Conservation (phyloP, 2,329 filamentous ascomycete genomes). For the Botrytis paeoniae region DNA sequence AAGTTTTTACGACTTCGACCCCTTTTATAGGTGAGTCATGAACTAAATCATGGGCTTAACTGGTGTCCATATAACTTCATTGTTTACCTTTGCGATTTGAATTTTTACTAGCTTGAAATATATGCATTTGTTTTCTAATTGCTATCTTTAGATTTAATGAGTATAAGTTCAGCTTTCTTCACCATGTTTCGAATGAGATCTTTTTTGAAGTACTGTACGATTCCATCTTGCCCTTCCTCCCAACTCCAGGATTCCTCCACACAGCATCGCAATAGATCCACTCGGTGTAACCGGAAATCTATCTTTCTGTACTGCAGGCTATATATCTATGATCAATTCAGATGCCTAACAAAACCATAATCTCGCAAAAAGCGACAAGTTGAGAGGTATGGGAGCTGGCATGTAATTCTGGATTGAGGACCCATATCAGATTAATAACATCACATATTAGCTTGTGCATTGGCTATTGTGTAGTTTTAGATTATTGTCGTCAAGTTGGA, state of each 20-base stretch:
- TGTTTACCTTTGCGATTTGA: no score
- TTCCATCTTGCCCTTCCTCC: no score
- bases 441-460: neutral
- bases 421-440: no score
- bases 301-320: neutral
- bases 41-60: neutral
- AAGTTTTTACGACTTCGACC: neutral
- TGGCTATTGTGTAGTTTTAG: neutral
- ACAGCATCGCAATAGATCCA: neutral
- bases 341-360: neutral
- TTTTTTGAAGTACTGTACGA: no score
- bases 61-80: no score
- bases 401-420: neutral
- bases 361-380: neutral
- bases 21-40: neutral
- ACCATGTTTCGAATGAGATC: no score
- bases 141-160: neutral
- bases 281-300: neutral
- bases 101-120: no score
- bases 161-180: no score
- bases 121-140: no score
- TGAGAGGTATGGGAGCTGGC: fast-evolving
- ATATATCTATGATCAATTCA: neutral
- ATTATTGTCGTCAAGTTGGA: neutral
- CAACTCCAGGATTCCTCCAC: neutral